Evolutionary conservation across 139 green algal genomes (phyloP), one percentile per base, ranked within the genome.

Genomic region (Tetradesmus obliquus): DNA sequence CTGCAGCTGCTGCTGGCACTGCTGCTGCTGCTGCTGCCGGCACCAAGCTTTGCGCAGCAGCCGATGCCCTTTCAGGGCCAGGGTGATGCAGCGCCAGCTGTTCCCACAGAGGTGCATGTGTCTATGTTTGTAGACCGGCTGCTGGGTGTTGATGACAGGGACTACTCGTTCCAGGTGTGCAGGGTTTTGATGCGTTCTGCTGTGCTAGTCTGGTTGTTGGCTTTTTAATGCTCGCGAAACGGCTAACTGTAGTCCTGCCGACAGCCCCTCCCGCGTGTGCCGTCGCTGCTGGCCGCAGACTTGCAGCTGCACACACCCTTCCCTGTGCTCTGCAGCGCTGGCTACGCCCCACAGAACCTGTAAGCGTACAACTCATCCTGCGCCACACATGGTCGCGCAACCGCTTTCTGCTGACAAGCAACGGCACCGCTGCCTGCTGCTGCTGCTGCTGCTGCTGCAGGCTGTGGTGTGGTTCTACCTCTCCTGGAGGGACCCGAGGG

Each of bases 401-500:
- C 32, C 32, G 32, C 32, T 45, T 45, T 45, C 32, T 45, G 32
- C 32, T 45, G 32, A 45, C 32, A 45, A 72, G 12, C 62, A 72
- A 12, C 71, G 20, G 9, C 17, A 22, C 71, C 20, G 71, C 71
- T 45, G 71, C 71, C 13, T 22, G 17, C 17, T 15, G 12, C 62
- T 15, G 13, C 62, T 9, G 62, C 12, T 88, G 82, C 5, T 88
- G 20, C 53, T 72, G 20, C 7, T 88, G 82, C 72, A 84, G 86
- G 86, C 86, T 45, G 86, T 90, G 62, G 69, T 90, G 15, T 90
- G 45, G 45, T 82, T 90, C 62, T 82, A 90, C 86, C 66, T 90
- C 22, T 66, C n/a, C 15, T 90, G 86, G 86, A 45, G 20, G 5
- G 84, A 89, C n/a, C 81, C 81, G 10, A 82, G 74, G 74, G 74